Evolutionary conservation across 768 basidiomycete genomes (phyloP), one percentile per base, ranked within the genome.

Genomic region (Trametes cubensis): DNA sequence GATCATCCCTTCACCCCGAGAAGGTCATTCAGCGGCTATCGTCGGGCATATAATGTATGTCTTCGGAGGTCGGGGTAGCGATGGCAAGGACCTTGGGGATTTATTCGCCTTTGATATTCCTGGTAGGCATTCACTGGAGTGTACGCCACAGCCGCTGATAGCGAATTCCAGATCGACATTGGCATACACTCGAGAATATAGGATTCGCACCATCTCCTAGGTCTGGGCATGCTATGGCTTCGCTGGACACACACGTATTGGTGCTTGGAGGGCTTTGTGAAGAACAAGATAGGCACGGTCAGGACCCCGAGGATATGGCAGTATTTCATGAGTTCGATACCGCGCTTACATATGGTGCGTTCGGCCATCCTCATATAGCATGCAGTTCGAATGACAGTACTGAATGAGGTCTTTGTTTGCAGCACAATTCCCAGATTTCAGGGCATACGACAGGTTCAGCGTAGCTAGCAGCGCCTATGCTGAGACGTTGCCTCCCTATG

Each of bases 131-230:
- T 28, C 54, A 50, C 53, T 1, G n/a, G 23, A 40, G 41, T 21
- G 18, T 7, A 14, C 18, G 39, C 34, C 11, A 40, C 20, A 38
- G 40, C 28, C 44, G 30, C 63, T 65, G 44, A 62, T 11, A 2
- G 3, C 11, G 47, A 15, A 4, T 11, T 47, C 34, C 72, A 98
- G 96, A 95, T 75, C 92, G 94, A 71, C 83, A 96, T 68, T 99
- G 97, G 97, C 99, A 95, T 77, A 98, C 95, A 93, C 98, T 99
- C 80, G 95, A 98, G 75, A 97, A 98, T 71, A 99, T 99, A 97
- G 97, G 97, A 0, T 95, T 96, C 15, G 85, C 93, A 17, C 97
- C 97, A 0, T 88, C 82, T 45, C 92, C 94, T 3, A 84, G 97
- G 53, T 95, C 94, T 10, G 97, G 97, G 2, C 97, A 99, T 75